A percentile compares a stretch with the other conserved stretches of the same genome.
Evolutionary conservation across 2,329 filamentous ascomycete species (phyloP).

Genomic region (Coniochaeta pulveracea): DNA sequence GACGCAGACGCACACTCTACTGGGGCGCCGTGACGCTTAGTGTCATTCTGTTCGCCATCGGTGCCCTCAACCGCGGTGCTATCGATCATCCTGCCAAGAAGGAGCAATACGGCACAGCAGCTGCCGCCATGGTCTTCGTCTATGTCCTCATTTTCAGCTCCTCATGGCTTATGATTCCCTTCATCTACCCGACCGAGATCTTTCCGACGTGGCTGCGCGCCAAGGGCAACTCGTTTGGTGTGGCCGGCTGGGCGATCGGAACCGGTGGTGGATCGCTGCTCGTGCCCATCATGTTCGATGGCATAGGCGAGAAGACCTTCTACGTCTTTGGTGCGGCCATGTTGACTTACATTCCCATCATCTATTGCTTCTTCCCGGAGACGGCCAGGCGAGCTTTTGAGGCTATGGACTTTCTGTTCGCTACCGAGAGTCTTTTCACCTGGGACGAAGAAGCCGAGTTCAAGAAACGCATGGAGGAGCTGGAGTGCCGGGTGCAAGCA

Average conservation of each 20-base stretch:
- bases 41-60: constrained; percentile 56
- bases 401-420: constrained; percentile 65
- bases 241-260: constrained; percentile 66
- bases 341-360: constrained; percentile 52
- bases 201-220: constrained; percentile 61
- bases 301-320: constrained; percentile 58
- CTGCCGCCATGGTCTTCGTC: constrained; percentile 23
- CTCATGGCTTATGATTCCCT: constrained; percentile 39
- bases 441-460: constrained; percentile 37
- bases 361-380: constrained; percentile 66
- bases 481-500: not conserved
- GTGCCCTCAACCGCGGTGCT: constrained; percentile 45
- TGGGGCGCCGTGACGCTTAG: constrained; percentile 56
- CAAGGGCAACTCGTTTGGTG: constrained; percentile 65
- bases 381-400: constrained; percentile 64
- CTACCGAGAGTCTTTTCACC: constrained; percentile 52
- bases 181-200: constrained; percentile 55
- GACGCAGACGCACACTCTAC: constrained; percentile 57
- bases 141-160: constrained; percentile 29
- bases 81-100: constrained; percentile 16
- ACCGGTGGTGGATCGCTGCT: constrained; percentile 36
- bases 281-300: constrained; percentile 48
- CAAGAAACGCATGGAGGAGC: not conserved
- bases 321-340: constrained; percentile 65
- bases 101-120: constrained; percentile 17